Conservation (phyloP, 2,329 filamentous ascomycete genomes). For the Beauveria asiatica region DNA sequence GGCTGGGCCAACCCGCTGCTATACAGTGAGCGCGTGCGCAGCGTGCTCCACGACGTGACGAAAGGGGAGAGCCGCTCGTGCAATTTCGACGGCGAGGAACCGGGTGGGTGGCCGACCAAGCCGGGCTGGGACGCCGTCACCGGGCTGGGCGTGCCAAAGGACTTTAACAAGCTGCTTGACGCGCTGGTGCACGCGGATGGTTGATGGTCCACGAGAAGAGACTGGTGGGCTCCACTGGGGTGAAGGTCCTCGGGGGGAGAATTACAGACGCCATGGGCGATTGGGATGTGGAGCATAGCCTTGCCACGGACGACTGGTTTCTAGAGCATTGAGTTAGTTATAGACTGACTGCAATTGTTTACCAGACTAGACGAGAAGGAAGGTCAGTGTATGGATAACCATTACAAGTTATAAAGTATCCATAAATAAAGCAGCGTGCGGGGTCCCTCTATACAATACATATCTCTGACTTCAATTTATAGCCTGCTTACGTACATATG, state of each 20-base stretch:
- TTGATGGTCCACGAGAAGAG: not conserved
- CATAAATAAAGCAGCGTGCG: too few relatives aligned
- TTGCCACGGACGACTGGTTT: too few relatives aligned
- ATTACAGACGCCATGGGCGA: not conserved
- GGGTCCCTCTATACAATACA: too few relatives aligned
- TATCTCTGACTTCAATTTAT: too few relatives aligned
- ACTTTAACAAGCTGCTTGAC: conserved; percentile 31
- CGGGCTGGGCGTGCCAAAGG: conserved; percentile 38
- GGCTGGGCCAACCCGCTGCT: conserved; percentile 46
- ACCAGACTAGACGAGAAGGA: too few relatives aligned
- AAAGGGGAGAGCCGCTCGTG: conserved; percentile 34
- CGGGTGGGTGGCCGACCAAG: conserved; percentile 35
- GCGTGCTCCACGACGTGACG: conserved; percentile 33
- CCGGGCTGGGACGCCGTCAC: conserved; percentile 41
- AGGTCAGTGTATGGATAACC: too few relatives aligned
- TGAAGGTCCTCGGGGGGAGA: not conserved
- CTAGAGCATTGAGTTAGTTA: too few relatives aligned
- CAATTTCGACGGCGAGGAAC: conserved; percentile 19
- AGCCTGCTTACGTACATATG: too few relatives aligned
- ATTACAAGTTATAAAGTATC: too few relatives aligned
- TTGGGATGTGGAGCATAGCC: too few relatives aligned
- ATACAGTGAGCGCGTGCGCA: conserved; percentile 31
- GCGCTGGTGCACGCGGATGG: conserved; percentile 21
- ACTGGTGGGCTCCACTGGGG: too few relatives aligned
- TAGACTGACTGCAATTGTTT: too few relatives aligned